phyloP scores from a whole-genome alignment of 306 rosid genomes.

The Cicer bijugum region DNA sequence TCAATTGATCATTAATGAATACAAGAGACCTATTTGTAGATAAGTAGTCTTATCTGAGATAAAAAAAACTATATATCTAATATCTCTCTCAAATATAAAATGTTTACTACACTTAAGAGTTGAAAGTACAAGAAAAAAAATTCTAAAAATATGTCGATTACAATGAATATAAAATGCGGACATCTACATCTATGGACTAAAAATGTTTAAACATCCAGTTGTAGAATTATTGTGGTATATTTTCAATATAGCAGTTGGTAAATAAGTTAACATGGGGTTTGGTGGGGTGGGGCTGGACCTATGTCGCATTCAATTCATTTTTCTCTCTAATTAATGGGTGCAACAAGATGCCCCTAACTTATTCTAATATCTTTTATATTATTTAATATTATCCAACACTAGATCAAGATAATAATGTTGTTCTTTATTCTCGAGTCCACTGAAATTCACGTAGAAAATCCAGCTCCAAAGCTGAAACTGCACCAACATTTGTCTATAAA shows the following conservation, averaged over 20 bases:
- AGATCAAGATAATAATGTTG: not conserved
- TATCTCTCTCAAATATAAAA: too few species aligned
- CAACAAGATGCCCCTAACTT: constrained; percentile 4
- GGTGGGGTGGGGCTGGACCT: constrained; percentile 13
- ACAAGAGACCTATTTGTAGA: too few species aligned
- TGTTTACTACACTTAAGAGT: too few species aligned
- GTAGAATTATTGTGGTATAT: not conserved
- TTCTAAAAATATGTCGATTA: too few species aligned
- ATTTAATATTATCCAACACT: constrained; percentile 38
- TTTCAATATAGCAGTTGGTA: not conserved
- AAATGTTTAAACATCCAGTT: too few species aligned
- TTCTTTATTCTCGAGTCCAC: constrained; percentile 26
- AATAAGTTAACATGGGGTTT: not conserved
- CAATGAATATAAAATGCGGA: too few species aligned
- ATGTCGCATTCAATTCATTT: constrained; percentile 5
- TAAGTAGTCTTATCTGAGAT: too few species aligned
- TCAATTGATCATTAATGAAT: too few species aligned
- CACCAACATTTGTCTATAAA: not conserved
- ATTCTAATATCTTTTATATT: not conserved
- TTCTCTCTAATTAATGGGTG: constrained; percentile 3
- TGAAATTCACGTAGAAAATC: constrained; percentile 26
- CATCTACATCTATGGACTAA: too few species aligned
- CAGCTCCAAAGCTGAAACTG: constrained; percentile 3
- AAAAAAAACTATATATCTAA: too few species aligned
- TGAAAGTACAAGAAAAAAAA: too few species aligned